Base-by-base conservation (phyloP, 345 rosid species). In the Brassica cretica region DNA sequence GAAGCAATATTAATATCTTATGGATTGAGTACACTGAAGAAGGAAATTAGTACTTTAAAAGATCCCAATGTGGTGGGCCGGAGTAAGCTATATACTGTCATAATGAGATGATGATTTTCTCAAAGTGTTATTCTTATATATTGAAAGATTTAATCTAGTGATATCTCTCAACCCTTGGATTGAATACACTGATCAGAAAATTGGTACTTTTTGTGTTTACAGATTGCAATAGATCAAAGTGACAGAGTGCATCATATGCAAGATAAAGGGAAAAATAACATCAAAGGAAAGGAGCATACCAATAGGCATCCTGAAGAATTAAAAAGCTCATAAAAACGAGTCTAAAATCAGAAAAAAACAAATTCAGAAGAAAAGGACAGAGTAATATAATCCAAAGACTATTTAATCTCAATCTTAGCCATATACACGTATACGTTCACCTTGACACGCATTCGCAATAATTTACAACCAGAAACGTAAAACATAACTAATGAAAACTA, bases 401-500 rank as follows among this genome's bases (percentile, higher is more conserved):
- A 59, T 59, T 10, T 24, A 24, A 24, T 59, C n/a, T 59, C 32
- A 55, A 55, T 18, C 25, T 18, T 18, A 15, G 62, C 14, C 14
- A 19, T 5, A 55, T 24, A 55, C 55, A 46, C 58, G 55, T 33
- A 27, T 11, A 64, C 53, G 32, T 29, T 15, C 32, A 58, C 6
- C 55, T 64, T 35, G 46, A 70, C 65, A 70, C 29, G 69, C 12
- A 9, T 49, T 70, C 15, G 19, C 41, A 35, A 16, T 30, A 15
- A 5, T 11, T 66, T 14, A 60, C 10, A 62, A 49, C 65, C 44
- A 59, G 35, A 44, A 29, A 58, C 24, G 62, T 56, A 41, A 14
- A 29, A 60, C 76, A 67, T 65, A 71, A 58, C 59, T 29, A 64
- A 71, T 71, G 76, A 71, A 33, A 71, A 8, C 35, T 58, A 78